Percentiles rank a stretch among this genome's conserved stretches.
These are phyloP conservation scores for Dicorynia guianensis DNA, from an alignment of 306 rosid genomes.

Conservation along the genomic window DNA sequence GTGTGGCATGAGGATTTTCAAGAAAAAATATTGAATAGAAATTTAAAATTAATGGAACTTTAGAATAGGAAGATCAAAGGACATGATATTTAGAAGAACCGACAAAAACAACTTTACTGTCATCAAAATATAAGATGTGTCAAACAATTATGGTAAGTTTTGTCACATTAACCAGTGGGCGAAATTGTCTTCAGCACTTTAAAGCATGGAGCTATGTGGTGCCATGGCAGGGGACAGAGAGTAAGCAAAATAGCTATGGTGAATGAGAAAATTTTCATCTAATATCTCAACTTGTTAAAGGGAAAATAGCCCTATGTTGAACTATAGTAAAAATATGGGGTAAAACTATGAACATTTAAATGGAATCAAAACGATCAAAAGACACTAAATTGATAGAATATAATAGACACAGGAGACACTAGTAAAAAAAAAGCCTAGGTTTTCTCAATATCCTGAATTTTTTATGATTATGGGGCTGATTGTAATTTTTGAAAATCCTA, in stretches of 20 bases:
- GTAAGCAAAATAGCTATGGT: background rate
- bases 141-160: conserved; percentile 25
- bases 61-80: background rate
- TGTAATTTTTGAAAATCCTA: too few relatives aligned
- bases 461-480: too few relatives aligned
- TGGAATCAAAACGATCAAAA: background rate
- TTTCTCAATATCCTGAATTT: too few relatives aligned
- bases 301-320: background rate
- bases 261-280: background rate
- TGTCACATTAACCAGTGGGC: conserved; percentile 7
- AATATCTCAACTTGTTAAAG: background rate
- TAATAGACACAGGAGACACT: too few relatives aligned
- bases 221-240: background rate
- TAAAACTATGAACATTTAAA: background rate
- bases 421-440: too few relatives aligned
- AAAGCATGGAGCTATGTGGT: background rate
- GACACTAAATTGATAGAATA: conserved; percentile 21
- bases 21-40: background rate
- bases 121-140: conserved; percentile 8
- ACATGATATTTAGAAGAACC: conserved; percentile 15
- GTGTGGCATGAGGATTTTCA: background rate
- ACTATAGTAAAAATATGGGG: background rate
- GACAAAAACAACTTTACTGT: conserved; percentile 8
- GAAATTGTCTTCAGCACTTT: conserved; percentile 1
- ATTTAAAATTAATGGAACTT: conserved; percentile 13